A percentile compares a stretch with the other conserved stretches of the same genome.
Evolutionary conservation across 208 protist genomes (phyloP).

Genomic region (Leishmania guyanensis): DNA sequence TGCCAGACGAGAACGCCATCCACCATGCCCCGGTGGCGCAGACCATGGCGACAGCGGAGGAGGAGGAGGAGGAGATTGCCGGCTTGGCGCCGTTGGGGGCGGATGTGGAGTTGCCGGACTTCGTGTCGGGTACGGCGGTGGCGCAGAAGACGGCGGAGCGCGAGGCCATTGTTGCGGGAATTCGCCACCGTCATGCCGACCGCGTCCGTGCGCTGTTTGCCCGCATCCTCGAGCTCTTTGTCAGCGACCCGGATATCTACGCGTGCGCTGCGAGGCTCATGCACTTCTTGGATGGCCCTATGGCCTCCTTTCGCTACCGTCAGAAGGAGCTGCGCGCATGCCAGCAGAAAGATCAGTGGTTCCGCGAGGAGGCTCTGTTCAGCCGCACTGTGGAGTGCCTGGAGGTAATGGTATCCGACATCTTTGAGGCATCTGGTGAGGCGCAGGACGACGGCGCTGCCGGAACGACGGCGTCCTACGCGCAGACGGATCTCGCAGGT

Average conservation of each 20-base stretch:
- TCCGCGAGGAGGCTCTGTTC: conserved; percentile 55
- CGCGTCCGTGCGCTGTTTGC: conserved; percentile 75
- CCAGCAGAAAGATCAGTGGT: conserved; percentile 87
- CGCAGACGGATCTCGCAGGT: not conserved
- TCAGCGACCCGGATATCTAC: conserved; percentile 87
- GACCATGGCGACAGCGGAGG: conserved; percentile 19
- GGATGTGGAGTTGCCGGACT: conserved; percentile 29
- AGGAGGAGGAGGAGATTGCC: conserved; percentile 19
- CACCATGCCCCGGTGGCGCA: conserved; percentile 35
- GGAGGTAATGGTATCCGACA: conserved; percentile 47
- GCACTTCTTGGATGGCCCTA: conserved; percentile 73
- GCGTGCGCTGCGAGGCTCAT: conserved; percentile 65
- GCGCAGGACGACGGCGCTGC: conserved; percentile 33
- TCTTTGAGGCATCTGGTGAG: conserved; percentile 36
- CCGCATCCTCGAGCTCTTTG: conserved; percentile 71
- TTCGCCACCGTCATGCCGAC: conserved; percentile 63
- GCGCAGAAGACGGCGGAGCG: conserved; percentile 12
- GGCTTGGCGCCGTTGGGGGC: conserved; percentile 40
- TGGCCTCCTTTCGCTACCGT: conserved; percentile 60
- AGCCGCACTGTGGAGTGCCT: conserved; percentile 66
- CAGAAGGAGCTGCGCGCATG: conserved; percentile 83
- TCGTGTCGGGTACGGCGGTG: not conserved
- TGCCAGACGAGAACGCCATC: conserved; percentile 33
- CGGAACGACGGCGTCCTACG: not conserved
- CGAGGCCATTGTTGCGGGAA: conserved; percentile 18